A percentile compares a stretch with the other conserved stretches of the same genome.
Evolutionary conservation across 1,139 yeast species (phyloP).

Genomic region (Zhuliangozyma parablackwelliae): DNA sequence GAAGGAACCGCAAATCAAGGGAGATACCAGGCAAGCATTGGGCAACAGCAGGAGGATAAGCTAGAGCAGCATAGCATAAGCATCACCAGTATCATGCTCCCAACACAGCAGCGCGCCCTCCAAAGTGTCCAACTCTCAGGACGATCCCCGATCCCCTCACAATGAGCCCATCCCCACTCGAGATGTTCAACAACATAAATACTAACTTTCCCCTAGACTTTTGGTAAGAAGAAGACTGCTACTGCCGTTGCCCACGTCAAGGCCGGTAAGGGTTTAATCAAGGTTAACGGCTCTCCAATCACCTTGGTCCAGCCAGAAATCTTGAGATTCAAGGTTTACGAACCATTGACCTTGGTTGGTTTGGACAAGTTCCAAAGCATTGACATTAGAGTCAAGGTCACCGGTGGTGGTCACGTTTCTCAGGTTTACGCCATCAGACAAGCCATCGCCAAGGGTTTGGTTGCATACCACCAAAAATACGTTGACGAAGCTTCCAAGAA

Average conservation of each 20-base stretch:
- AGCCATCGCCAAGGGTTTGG: constrained; percentile 99
- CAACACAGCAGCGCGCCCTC: too few species aligned
- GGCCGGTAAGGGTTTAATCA: constrained; percentile 99
- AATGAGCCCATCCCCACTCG: too few species aligned
- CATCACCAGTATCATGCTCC: too few species aligned
- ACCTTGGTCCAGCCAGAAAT: constrained; percentile 98
- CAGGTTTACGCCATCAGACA: constrained; percentile 99
- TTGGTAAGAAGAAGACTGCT: constrained; percentile 99
- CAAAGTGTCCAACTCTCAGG: too few species aligned
- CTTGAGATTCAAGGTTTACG: constrained; percentile 99
- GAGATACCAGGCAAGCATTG: too few species aligned
- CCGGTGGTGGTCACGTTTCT: constrained; percentile 99
- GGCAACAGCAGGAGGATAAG: too few species aligned
- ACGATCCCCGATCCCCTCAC: too few species aligned
- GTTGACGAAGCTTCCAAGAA: constrained; percentile 99
- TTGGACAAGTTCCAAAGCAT: constrained; percentile 97
- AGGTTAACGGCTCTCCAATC: constrained; percentile 99
- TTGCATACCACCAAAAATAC: constrained; percentile 98
- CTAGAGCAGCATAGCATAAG: too few species aligned
- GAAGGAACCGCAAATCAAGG: too few species aligned
- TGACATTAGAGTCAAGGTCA: constrained; percentile 97
- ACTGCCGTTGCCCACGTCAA: constrained; percentile 99
- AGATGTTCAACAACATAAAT: constrained; percentile 6
- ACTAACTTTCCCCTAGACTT: constrained; percentile 63
- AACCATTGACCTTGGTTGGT: constrained; percentile 97